Evolutionary conservation across 805 yeast genomes (phyloP).

Genomic region (Yamadazyma tumulicola): DNA sequence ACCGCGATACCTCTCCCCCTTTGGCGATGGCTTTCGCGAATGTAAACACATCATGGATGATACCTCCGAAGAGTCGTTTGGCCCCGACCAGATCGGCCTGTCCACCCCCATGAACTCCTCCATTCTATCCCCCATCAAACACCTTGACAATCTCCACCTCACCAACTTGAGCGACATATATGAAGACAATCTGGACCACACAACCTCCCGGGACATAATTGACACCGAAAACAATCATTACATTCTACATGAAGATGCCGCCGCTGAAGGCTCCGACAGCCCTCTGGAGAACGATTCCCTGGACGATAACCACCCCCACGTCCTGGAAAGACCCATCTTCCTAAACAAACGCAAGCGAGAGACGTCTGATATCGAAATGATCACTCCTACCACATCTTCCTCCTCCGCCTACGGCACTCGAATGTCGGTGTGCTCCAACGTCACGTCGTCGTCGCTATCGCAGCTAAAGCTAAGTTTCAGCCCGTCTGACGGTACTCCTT

Average conservation of each 20-base stretch:
- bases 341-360: conserved; percentile 24
- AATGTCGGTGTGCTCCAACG: conserved; percentile 13
- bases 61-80: conserved; percentile 5
- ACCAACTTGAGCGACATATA: conserved; percentile 17
- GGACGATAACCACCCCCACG: too few relatives aligned
- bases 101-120: conserved; percentile 16
- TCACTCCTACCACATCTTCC: conserved; percentile 8
- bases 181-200: conserved; percentile 7
- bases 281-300: too few relatives aligned
- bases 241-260: too few relatives aligned
- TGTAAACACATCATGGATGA: conserved; percentile 1
- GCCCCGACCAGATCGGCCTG: conserved; percentile 8
- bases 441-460: conserved; percentile 7
- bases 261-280: conserved; percentile 14
- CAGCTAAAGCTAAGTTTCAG: conserved; percentile 13
- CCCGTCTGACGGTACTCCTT: conserved; percentile 38
- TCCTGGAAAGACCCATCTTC: conserved; percentile 20
- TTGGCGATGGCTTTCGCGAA: too few relatives aligned
- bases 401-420: background rate
- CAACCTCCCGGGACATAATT: conserved; percentile 3
- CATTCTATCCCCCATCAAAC: conserved; percentile 33
- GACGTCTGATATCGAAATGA: conserved; percentile 15
- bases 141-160: conserved; percentile 31
- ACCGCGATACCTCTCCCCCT: too few relatives aligned
- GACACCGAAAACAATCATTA: conserved; percentile 9